Evolutionary conservation across 2,329 filamentous ascomycete genomes (phyloP), one percentile per base, ranked within the genome.

Genomic region (Colletotrichum caudatum): DNA sequence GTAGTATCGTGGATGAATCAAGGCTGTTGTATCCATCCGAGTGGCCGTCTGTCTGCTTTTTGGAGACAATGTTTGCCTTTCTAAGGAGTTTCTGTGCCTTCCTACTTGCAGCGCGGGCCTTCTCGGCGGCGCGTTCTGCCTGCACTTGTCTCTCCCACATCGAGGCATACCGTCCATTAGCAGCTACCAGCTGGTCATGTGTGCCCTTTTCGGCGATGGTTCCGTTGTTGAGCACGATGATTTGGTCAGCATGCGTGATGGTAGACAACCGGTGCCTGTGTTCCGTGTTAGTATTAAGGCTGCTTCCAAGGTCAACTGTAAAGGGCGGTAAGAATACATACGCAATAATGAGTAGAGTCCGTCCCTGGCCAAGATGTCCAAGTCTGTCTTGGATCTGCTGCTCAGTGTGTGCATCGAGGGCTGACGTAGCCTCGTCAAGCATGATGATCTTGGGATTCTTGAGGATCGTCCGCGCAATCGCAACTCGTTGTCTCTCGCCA

Each of bases 271-370:
- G 92, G 81, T 97, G 94, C 64, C 88, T 90, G 73, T 66, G 14
- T 58, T 33, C n/a, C 56, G 50, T 35, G 70, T 72, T 71, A 26
- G 56, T 14, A 66, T 54, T 46, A 20, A 64, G 80, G 75, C 81
- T 77, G 75, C 81, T 77, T 51, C 66, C 53, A 53, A 64, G 48
- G 63, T 64, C 29, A 44, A 6, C 70, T 79, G 70, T 80, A 77
- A 33, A 66, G 48, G 12, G 12, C 41, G 35, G 26, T 44, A 14
- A 51, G 37, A 48, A 44, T 56, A 87, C 89, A 84, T 90, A 94
- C 84, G 96, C 96, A 83, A 99, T 98, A 63, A 98, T 94, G 72
- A 99, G 89, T 84, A 98, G 92, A 1, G 96, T 99, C 58, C 96
- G 92, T 61, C 94, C 95, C 75, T 92, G 87, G 20, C 94, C 93